Base-by-base conservation (phyloP, 306 rosid species). In the Pyrus communis region DNA sequence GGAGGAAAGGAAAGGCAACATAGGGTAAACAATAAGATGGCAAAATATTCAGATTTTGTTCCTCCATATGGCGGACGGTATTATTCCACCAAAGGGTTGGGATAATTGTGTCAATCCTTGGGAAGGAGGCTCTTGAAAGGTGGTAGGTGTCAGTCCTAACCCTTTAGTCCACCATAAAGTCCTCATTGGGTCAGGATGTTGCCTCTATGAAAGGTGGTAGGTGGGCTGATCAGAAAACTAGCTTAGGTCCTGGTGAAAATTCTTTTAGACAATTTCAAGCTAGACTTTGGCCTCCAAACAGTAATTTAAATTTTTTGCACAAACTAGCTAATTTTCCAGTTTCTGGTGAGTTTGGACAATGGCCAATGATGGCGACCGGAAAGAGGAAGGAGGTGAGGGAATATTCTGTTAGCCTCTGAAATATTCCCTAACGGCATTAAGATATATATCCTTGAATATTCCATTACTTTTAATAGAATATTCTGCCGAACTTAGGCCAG, bases 201-300 rank as follows among this genome's bases (percentile, higher is more conserved):
- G 61, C 15, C 70, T 73, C 76, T 13, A 49, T 25, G 60, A 68
- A 75, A 23, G 77, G 69, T 75, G 67, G 73, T 71, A 78, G 86
- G 54, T 83, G 93, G 92, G 85, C 83, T 62, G 65, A 77, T 57
- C 46, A 17, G 66, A 54, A 73, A 80, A 76, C 76, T 33, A 82
- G 64, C 80, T 65, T 27, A 38, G 71, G 28, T 28, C 73, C 70
- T 77, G 33, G 21, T 71, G 68, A 75, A 73, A 70, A 81, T 49
- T 78, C 78, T 58, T 82, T 33, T 33, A 33, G 38, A 33, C 7
- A 33, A 33, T 33, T 33, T 5, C 38, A 33, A 33, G 38, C 38
- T 33, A 0, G 7, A 33, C 38, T 33, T 33, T 33, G 38, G 38
- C 5, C 38, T 33, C 7, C 38, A 33, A 33, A 33, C 7, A 33